Conservation (phyloP, 352 stramenopile species). For the Globisporangium yorkense region DNA sequence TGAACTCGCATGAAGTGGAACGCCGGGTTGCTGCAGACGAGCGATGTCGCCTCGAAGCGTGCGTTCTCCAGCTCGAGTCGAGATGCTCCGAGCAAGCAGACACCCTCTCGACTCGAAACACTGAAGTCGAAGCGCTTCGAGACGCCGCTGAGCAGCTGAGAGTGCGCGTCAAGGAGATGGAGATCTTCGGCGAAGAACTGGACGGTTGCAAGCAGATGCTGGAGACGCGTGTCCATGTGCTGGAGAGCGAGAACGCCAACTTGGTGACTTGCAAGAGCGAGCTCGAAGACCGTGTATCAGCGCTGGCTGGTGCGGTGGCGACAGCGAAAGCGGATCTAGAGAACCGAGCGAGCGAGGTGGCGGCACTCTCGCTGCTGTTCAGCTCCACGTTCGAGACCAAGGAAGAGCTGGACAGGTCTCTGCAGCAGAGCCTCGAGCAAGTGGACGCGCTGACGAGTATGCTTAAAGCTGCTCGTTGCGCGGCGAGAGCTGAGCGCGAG, state of each 20-base stretch:
- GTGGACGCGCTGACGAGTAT: constrained; percentile 4
- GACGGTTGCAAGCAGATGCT: background rate
- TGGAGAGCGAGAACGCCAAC: background rate
- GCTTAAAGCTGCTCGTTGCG: background rate
- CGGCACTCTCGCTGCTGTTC: constrained; percentile 7
- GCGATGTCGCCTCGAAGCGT: background rate
- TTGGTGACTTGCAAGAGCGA: background rate
- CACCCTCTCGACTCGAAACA: background rate
- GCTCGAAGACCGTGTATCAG: background rate
- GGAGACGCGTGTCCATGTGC: background rate
- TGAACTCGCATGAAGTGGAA: background rate
- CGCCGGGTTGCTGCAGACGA: background rate
- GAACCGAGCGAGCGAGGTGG: background rate
- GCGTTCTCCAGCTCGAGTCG: background rate
- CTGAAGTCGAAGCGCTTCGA: background rate
- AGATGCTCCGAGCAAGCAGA: background rate
- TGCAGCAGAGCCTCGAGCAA: constrained; percentile 12
- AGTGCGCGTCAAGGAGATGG: background rate
- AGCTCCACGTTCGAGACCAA: constrained; percentile 2
- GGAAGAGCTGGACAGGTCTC: constrained; percentile 1
- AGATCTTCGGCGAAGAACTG: background rate
- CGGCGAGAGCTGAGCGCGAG: background rate
- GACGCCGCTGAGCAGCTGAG: background rate
- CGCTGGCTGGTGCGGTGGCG: background rate
- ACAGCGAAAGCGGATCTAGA: background rate